Conservation (phyloP, 2,329 filamentous ascomycete genomes). For the Arthrobotrys entomopaga region DNA sequence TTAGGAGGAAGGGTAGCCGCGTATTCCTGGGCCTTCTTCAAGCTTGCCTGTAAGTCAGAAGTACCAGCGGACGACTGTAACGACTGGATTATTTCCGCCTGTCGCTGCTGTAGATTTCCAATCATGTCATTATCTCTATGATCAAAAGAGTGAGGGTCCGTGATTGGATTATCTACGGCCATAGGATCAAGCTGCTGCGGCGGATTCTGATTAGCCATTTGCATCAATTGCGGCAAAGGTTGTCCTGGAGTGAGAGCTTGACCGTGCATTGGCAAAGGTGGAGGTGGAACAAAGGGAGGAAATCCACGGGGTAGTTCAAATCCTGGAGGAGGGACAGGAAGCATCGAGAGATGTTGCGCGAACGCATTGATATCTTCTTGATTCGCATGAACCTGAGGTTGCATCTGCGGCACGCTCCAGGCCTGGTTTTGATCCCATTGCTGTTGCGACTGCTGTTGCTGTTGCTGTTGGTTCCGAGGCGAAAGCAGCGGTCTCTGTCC, state of each 20-base stretch:
- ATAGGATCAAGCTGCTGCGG: constrained; percentile 42
- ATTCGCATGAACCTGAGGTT: constrained; percentile 22
- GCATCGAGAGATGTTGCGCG: constrained; percentile 41
- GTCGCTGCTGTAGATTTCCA: constrained; percentile 27
- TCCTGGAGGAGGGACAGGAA: constrained; percentile 23
- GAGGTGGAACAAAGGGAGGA: constrained; percentile 19
- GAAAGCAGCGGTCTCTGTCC: not conserved
- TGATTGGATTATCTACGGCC: constrained; percentile 43
- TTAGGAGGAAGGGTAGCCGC: constrained; percentile 44
- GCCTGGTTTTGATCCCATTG: constrained; percentile 39
- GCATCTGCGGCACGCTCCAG: constrained; percentile 36
- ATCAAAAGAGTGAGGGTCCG: constrained; percentile 36
- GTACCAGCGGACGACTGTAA: not conserved
- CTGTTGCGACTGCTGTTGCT: constrained; percentile 21
- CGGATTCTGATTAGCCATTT: constrained; percentile 37
- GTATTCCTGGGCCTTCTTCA: constrained; percentile 52
- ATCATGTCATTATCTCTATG: constrained; percentile 21
- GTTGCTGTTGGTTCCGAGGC: not conserved
- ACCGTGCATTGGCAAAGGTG: constrained; percentile 26
- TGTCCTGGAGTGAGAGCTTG: constrained; percentile 21
- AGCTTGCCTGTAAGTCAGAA: constrained; percentile 47
- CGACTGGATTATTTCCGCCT: constrained; percentile 4
- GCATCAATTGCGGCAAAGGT: constrained; percentile 28
- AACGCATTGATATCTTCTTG: constrained; percentile 40
- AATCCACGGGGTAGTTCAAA: constrained; percentile 46